Evolutionary conservation across 129 eudicot species (phyloP), one percentile per base, ranked within the genome.

Genomic region (Arctium lappa): DNA sequence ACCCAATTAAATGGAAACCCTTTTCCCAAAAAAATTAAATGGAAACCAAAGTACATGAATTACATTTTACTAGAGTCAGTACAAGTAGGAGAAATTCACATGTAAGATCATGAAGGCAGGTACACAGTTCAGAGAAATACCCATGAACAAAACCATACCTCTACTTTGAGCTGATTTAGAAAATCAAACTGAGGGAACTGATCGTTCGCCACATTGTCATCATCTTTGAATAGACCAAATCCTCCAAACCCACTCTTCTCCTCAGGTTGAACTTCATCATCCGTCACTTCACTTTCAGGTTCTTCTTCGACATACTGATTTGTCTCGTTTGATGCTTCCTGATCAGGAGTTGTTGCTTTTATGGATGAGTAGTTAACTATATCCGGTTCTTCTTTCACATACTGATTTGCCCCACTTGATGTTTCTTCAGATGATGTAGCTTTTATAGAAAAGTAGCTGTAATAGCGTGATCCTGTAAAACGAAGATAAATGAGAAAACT

Each of bases 361-460:
- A 78, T 1, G 8, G 92, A 30, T 6, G 88, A 71, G 87, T 84
- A 73, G 76, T 65, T 66, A 42, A 84, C 75, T 2, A 73, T 83
- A 8, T 81, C 83, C 11, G 86, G 69, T 38, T 87, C 88, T 32
- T 86, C 82, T 40, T 84, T 82, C 65, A 79, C 82, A 82, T 79
- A 84, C 44, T 85, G 84, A 53, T 73, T 84, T 60, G 85, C 71
- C 44, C 74, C 89, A 44, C 34, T 81, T 65, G 94, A 82, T 46
- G 84, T 74, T 80, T 85, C 94, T 71, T 87, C 91, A 50, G 89
- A 86, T 36, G 81, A 40, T 69, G 80, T 69, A 34, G 91, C 85
- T 76, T 78, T 90, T 22, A 85, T 39, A 15, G 86, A 68, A 2
- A 81, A 36, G 36, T 42, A 82, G 32, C 32, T 36, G 73, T 70